A percentile compares a stretch with the other conserved stretches of the same genome.
These are phyloP conservation scores for Pichia thaimueangensis DNA, from an alignment of 805 yeast species.

Conservation along the genomic window DNA sequence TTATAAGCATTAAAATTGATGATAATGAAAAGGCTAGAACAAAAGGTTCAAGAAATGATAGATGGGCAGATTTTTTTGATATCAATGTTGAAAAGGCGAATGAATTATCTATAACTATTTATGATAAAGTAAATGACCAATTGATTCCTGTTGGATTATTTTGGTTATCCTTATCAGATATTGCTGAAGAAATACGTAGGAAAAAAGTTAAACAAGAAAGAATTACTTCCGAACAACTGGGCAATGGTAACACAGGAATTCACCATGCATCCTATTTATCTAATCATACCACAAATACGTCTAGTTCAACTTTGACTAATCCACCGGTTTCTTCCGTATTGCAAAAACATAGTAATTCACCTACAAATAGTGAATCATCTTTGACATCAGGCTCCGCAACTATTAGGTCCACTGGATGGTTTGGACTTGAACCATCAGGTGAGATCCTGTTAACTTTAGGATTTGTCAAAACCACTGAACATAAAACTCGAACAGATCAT, in stretches of 20 bases:
- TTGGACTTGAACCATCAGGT: slow-evolving; percentile 89
- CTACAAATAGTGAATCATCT: background rate
- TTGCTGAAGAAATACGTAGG: slow-evolving; percentile 91
- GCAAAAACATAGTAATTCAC: background rate
- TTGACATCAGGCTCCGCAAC: slow-evolving; percentile 9
- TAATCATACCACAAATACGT: background rate
- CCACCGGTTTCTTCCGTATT: background rate
- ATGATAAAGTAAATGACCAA: slow-evolving; percentile 65
- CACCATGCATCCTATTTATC: slow-evolving; percentile 43
- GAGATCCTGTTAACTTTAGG: slow-evolving; percentile 74
- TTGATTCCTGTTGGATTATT: slow-evolving; percentile 83
- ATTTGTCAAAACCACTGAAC: slow-evolving; percentile 55
- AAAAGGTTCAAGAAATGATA: slow-evolving; percentile 65
- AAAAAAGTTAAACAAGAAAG: slow-evolving; percentile 72
- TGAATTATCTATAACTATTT: slow-evolving; percentile 83
- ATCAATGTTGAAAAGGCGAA: slow-evolving; percentile 85
- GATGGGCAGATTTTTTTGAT: slow-evolving; percentile 78
- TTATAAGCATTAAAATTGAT: slow-evolving; percentile 75
- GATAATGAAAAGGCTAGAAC: slow-evolving; percentile 80
- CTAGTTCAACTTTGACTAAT: slow-evolving; percentile 1
- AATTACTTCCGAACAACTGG: slow-evolving; percentile 73
- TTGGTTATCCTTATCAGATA: slow-evolving; percentile 87
- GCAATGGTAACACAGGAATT: too few relatives aligned
- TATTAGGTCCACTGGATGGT: slow-evolving; percentile 64
- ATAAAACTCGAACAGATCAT: slow-evolving; percentile 40